phyloP scores from a whole-genome alignment of 1,284 basidiomycete genomes.

The Xanthoconium separans region DNA sequence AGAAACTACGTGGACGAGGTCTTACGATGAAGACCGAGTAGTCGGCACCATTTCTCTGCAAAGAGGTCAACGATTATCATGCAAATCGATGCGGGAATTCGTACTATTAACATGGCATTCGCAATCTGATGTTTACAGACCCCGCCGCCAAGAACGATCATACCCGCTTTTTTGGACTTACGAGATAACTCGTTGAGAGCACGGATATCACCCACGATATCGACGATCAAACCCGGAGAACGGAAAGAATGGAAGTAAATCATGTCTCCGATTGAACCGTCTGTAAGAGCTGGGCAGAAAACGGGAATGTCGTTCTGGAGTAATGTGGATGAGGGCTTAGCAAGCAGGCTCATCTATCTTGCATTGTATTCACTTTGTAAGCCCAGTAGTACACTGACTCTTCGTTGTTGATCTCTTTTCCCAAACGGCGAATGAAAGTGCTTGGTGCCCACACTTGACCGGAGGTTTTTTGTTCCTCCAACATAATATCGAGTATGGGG shows the following conservation, averaged over 20 bases:
- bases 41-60: constrained; percentile 94
- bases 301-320: constrained; percentile 94
- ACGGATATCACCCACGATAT: constrained; percentile 95
- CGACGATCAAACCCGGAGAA: constrained; percentile 84
- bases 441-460: constrained; percentile 94
- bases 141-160: constrained; percentile 97
- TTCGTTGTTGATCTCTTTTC: constrained; percentile 96
- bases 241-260: constrained; percentile 98
- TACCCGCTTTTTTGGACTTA: constrained; percentile 90
- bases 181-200: constrained; percentile 89
- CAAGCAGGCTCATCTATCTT: constrained; percentile 14
- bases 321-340: constrained; percentile 21
- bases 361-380: constrained; percentile 76
- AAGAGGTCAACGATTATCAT: constrained; percentile 6
- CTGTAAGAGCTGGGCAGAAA: constrained; percentile 97
- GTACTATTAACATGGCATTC: constrained; percentile 97
- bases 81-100: constrained; percentile 22
- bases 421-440: constrained; percentile 86
- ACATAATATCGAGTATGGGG: constrained; percentile 91
- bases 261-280: constrained; percentile 98
- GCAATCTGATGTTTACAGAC: constrained; percentile 99
- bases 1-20: constrained; percentile 1
- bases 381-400: constrained; percentile 99
- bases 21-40: constrained; percentile 93
- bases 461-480: constrained; percentile 77